These are phyloP conservation scores for Alternaria viburni DNA, from an alignment of 2,329 filamentous ascomycete genomes.

Conservation along the genomic window DNA sequence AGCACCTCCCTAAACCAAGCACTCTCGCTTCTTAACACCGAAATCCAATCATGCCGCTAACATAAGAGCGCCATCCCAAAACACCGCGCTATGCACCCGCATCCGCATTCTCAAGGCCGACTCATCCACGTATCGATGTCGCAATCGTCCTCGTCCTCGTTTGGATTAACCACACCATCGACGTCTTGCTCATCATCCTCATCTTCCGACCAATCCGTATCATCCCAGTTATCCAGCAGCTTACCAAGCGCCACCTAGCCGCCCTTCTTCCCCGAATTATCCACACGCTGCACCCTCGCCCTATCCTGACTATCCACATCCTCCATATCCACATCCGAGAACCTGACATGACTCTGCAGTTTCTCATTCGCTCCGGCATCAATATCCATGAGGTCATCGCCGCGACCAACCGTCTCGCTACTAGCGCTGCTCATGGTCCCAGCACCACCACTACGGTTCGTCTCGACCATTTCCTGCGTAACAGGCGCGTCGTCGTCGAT, in stretches of 20 bases:
- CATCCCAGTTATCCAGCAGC: neutral
- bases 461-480: constrained; percentile 35
- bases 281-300: constrained; percentile 27
- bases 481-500: constrained; percentile 28
- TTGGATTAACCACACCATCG: neutral
- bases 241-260: constrained; percentile 5
- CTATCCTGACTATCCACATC: constrained; percentile 26
- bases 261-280: constrained; percentile 34
- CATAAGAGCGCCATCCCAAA: neutral
- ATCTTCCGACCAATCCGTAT: neutral
- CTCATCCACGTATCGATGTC: neutral
- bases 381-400: constrained; percentile 29
- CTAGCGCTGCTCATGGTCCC: constrained; percentile 26
- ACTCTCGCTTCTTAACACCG: neutral
- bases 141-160: neutral
- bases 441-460: constrained; percentile 26
- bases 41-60: neutral
- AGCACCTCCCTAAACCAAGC: too few species aligned
- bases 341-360: constrained; percentile 11
- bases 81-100: neutral
- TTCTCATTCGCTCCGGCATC: neutral
- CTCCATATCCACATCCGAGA: constrained; percentile 34
- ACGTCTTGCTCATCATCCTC: neutral
- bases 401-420: constrained; percentile 29
- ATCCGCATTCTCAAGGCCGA: neutral